Evolutionary conservation across 2,329 filamentous ascomycete genomes (phyloP), one percentile per base, ranked within the genome.

Genomic region (Paecilomyces formosus): DNA sequence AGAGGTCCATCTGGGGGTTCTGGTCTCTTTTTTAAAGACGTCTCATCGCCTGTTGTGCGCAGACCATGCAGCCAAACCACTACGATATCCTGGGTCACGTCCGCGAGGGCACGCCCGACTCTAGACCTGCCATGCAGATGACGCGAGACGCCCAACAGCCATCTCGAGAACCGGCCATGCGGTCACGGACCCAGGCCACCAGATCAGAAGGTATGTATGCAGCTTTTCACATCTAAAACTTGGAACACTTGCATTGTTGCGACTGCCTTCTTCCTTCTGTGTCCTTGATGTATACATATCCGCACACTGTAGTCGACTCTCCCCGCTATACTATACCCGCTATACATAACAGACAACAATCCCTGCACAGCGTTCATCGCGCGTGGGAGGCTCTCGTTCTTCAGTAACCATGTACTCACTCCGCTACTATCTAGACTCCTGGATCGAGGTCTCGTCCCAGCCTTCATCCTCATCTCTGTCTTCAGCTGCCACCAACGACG

Each of bases 391-490:
- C 8, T 5, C 57, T 35, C 11, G 52, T 30, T 35, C 54, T 52
- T 59, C 62, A 55, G 59, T 58, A 33, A 61, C 60, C 58, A 75
- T 78, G 72, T 77, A 76, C 73, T 79, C 74, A 77, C 72, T 75
- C 31, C 72, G 68, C 53, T 74, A 75, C 66, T 77, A 76, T 58
- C 64, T 79, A 92, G 94, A 97, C 78, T 97, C 94, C 8, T 99
- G 94, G 94, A 86, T 97, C 66, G 93, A 99, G 73, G 86, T 99
- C 61, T 85, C 89, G 53, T 97, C 93, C 3, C 90, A 94, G 66
- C 92, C 93, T 7, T 97, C 93, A 0, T 96, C 93, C 1, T 96
- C 93, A 2, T 97, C 92, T 13, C 80, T 96, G 12, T 96, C 92
- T 21, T 96, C 84, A 21, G 76, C 86, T 57, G 86, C 88, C 70